A percentile compares a stretch with the other conserved stretches of the same genome.
Conservation (phyloP, 441 rosid genomes). For the Isatis lusitanica region DNA sequence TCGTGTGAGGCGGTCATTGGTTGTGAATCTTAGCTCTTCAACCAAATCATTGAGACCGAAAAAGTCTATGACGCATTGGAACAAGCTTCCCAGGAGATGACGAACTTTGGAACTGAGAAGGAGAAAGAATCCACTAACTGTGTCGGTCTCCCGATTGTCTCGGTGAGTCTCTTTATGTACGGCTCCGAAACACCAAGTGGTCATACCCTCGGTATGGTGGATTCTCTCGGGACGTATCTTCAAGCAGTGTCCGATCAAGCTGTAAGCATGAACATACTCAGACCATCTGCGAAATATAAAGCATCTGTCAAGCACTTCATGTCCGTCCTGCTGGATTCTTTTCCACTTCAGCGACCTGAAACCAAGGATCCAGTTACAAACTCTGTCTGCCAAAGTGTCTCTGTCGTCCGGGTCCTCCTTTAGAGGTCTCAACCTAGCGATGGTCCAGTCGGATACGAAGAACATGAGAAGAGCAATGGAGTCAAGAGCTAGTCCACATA, state of each 20-base stretch:
- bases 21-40: constrained; percentile 33
- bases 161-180: background rate
- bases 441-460: constrained; percentile 42
- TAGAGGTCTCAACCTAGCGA: constrained; percentile 8
- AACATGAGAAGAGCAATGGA: constrained; percentile 33
- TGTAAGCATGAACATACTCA: constrained; percentile 33
- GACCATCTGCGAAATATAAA: constrained; percentile 43
- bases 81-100: background rate
- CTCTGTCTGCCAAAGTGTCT: background rate
- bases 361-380: constrained; percentile 19
- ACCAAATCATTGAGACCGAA: constrained; percentile 1
- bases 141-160: background rate
- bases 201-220: constrained; percentile 19
- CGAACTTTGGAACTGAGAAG: background rate
- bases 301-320: constrained; percentile 19
- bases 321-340: background rate
- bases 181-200: background rate
- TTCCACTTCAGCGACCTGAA: constrained; percentile 11
- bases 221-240: constrained; percentile 19
- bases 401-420: constrained; percentile 6
- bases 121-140: background rate
- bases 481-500: constrained; percentile 43
- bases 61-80: background rate
- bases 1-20: constrained; percentile 1
- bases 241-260: constrained; percentile 35